A percentile compares a stretch with the other conserved stretches of the same genome.
Evolutionary conservation across 306 rosid genomes (phyloP).

Genomic region (Morella rubra): DNA sequence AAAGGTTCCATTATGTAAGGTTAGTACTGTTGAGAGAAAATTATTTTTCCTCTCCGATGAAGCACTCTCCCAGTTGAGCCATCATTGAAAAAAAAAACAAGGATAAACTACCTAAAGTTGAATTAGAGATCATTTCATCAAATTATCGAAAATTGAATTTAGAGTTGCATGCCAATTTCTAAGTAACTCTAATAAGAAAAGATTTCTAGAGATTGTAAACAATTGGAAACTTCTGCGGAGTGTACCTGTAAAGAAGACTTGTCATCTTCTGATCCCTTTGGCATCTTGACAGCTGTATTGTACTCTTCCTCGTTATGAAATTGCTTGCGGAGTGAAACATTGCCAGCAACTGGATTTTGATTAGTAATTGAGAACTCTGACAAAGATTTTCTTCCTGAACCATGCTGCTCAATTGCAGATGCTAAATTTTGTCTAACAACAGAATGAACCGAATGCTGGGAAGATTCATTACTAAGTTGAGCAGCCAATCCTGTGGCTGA

Average conservation of each 20-base stretch:
- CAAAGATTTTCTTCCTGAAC: slow-evolving; percentile 89
- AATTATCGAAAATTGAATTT: background rate
- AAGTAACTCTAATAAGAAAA: background rate
- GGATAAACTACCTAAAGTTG: background rate
- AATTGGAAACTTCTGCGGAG: slow-evolving; percentile 6
- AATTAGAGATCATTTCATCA: background rate
- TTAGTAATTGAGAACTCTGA: slow-evolving; percentile 63
- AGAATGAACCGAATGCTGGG: slow-evolving; percentile 60
- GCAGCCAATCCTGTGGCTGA: slow-evolving; percentile 54
- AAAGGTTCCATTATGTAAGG: background rate
- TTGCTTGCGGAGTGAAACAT: slow-evolving; percentile 70
- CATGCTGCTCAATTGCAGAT: slow-evolving; percentile 69
- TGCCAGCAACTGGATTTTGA: slow-evolving; percentile 50
- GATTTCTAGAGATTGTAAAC: background rate
- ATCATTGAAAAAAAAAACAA: background rate
- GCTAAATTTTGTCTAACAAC: slow-evolving; percentile 73
- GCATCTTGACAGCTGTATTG: slow-evolving; percentile 47
- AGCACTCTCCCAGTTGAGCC: too few relatives aligned
- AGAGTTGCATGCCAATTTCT: background rate
- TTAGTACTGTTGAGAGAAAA: too few relatives aligned
- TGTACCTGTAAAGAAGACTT: slow-evolving; percentile 58
- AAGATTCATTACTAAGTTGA: slow-evolving; percentile 58
- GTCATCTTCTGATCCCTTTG: slow-evolving; percentile 63
- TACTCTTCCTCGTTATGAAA: slow-evolving; percentile 68
- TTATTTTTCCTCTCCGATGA: too few relatives aligned